Percentiles rank a stretch among this genome's conserved stretches.
These are phyloP conservation scores for Populus tremula DNA, from an alignment of 345 rosid species.

Conservation along the genomic window DNA sequence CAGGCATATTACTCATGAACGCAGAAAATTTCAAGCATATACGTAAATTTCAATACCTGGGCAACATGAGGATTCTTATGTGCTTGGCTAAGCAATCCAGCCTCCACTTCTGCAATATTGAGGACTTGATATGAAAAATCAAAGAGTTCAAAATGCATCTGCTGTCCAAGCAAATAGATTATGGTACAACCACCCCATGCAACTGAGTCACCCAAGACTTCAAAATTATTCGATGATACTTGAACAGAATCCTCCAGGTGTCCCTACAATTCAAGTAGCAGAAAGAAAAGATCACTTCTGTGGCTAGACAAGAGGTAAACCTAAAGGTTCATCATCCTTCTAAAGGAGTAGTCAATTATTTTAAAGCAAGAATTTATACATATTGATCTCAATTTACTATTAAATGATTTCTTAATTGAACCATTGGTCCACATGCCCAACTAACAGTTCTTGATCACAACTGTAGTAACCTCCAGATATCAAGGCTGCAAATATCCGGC, in stretches of 20 bases:
- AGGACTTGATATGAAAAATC: conserved; percentile 97
- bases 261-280: conserved; percentile 48
- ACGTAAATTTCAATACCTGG: conserved; percentile 50
- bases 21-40: neutral
- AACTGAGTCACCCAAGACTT: conserved; percentile 79
- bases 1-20: neutral
- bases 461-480: neutral
- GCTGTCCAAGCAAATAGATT: conserved; percentile 92
- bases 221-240: conserved; percentile 46
- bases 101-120: conserved; percentile 91
- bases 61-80: conserved; percentile 51
- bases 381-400: neutral
- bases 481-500: neutral
- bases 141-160: conserved; percentile 94
- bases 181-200: conserved; percentile 99
- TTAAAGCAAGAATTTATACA: neutral
- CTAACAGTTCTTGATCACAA: neutral
- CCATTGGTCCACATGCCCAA: neutral
- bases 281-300: neutral
- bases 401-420: neutral
- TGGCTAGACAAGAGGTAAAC: neutral
- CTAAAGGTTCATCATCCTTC: neutral
- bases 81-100: conserved; percentile 50
- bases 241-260: conserved; percentile 73
- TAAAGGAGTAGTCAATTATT: neutral